These are phyloP conservation scores for Trametes elegans DNA, from an alignment of 768 basidiomycete genomes.

Conservation along the genomic window DNA sequence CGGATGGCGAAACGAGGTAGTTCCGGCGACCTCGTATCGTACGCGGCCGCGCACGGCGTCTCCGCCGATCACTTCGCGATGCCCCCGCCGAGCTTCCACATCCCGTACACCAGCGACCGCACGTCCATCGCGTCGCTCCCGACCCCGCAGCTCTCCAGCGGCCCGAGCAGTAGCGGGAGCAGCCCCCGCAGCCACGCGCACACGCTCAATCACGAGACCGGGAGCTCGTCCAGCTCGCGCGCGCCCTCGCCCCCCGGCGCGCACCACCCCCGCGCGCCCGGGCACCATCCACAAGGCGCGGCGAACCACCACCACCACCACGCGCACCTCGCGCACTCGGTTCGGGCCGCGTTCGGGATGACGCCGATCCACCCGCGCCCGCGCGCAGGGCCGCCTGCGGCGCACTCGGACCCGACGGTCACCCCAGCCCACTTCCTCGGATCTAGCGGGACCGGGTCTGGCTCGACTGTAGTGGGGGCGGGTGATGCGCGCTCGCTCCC, in stretches of 20 bases:
- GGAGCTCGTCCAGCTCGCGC: conserved; percentile 54
- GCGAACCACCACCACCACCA: conserved; percentile 36
- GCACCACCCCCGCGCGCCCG: conserved; percentile 11
- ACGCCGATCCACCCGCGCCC: conserved; percentile 63
- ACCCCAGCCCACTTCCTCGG: conserved; percentile 25
- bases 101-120: conserved; percentile 27
- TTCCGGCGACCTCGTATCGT: conserved; percentile 31
- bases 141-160: conserved; percentile 64
- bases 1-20: conserved; percentile 28
- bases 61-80: conserved; percentile 26
- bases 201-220: conserved; percentile 33
- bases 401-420: conserved; percentile 25
- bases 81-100: conserved; percentile 21
- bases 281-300: conserved; percentile 11
- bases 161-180: conserved; percentile 62
- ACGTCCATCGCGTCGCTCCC: conserved; percentile 34
- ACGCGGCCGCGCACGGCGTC: conserved; percentile 28
- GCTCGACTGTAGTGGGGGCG: conserved; percentile 1
- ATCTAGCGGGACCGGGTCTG: no score
- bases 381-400: conserved; percentile 32
- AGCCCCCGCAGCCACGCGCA: conserved; percentile 55
- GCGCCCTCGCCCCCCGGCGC: conserved; percentile 55
- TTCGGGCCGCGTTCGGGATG: conserved; percentile 89
- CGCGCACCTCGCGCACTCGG: conserved; percentile 77
- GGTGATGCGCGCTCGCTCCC: conserved; percentile 37